phyloP scores from a whole-genome alignment of 2,329 filamentous ascomycete genomes.

The Tolypocladium ophioglossoides region DNA sequence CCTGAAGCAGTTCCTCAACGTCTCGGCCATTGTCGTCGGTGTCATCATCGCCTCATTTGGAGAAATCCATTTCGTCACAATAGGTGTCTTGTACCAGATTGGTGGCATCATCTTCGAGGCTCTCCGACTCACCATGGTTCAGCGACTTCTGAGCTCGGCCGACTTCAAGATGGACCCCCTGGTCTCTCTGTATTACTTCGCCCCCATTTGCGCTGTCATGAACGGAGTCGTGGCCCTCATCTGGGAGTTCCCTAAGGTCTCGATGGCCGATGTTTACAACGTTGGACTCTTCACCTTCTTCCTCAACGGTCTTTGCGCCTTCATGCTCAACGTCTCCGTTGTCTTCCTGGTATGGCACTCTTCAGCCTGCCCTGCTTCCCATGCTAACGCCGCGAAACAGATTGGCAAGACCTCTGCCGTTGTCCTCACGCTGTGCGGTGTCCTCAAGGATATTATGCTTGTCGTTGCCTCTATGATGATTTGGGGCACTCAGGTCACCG shows the following conservation, averaged over 20 bases:
- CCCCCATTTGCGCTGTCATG: slow-evolving; percentile 73
- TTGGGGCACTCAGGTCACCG: slow-evolving; percentile 65
- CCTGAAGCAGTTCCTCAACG: slow-evolving; percentile 80
- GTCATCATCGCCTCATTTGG: slow-evolving; percentile 90
- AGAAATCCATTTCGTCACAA: slow-evolving; percentile 85
- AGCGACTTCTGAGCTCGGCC: slow-evolving; percentile 67
- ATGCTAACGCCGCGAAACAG: slow-evolving; percentile 34
- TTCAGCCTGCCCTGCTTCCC: slow-evolving; percentile 4
- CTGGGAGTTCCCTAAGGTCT: slow-evolving; percentile 62
- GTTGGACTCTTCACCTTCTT: slow-evolving; percentile 66
- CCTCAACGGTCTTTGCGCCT: slow-evolving; percentile 67
- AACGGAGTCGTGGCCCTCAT: slow-evolving; percentile 64
- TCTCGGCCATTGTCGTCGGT: slow-evolving; percentile 88
- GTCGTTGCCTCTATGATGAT: slow-evolving; percentile 72
- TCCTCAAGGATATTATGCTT: slow-evolving; percentile 80
- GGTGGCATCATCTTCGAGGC: slow-evolving; percentile 74
- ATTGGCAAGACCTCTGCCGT: slow-evolving; percentile 83
- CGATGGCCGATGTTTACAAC: slow-evolving; percentile 58
- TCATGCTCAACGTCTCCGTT: slow-evolving; percentile 74
- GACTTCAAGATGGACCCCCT: slow-evolving; percentile 91
- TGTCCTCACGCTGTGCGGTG: slow-evolving; percentile 76
- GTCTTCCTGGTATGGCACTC: slow-evolving; percentile 62
- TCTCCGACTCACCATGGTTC: slow-evolving; percentile 73
- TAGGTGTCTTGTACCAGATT: slow-evolving; percentile 70
- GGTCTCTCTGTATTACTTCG: slow-evolving; percentile 84